Evolutionary conservation across 208 protist genomes (phyloP).

Genomic region (Leishmania martiniquensis): DNA sequence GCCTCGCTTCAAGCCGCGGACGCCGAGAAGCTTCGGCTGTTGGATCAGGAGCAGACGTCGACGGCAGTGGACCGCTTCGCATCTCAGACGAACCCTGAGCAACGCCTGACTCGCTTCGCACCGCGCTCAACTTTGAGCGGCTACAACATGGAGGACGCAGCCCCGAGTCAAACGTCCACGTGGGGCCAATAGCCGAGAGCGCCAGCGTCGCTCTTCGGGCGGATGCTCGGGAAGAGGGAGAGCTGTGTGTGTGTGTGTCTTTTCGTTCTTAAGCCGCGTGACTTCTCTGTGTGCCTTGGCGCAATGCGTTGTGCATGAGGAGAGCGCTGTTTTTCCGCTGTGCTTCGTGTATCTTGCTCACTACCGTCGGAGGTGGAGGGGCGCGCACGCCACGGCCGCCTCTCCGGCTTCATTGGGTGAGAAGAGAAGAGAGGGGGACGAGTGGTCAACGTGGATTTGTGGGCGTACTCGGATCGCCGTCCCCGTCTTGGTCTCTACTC

Average conservation of each 20-base stretch:
- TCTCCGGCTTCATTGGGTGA: neutral
- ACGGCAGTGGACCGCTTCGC: conserved; percentile 75
- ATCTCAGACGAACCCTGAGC: conserved; percentile 85
- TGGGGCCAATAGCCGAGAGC: conserved; percentile 46
- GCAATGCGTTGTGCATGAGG: neutral
- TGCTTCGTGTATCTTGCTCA: neutral
- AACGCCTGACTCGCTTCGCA: conserved; percentile 74
- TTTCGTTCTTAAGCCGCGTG: neutral
- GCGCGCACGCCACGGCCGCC: neutral
- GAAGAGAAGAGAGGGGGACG: neutral
- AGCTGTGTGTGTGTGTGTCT: neutral
- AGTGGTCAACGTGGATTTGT: neutral
- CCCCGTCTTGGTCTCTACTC: neutral
- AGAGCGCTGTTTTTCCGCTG: neutral
- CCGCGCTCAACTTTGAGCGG: conserved; percentile 42
- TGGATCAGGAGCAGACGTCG: conserved; percentile 38
- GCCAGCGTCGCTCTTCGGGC: neutral
- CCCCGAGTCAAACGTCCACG: conserved; percentile 59
- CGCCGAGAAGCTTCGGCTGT: conserved; percentile 49
- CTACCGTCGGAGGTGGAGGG: neutral
- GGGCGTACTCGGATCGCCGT: neutral
- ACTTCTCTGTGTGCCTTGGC: neutral
- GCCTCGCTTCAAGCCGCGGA: conserved; percentile 43
- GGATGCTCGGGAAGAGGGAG: neutral
- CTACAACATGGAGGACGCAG: conserved; percentile 63